These are phyloP conservation scores for Phyllosticta capitalensis DNA, from an alignment of 2,329 filamentous ascomycete genomes.

Conservation along the genomic window DNA sequence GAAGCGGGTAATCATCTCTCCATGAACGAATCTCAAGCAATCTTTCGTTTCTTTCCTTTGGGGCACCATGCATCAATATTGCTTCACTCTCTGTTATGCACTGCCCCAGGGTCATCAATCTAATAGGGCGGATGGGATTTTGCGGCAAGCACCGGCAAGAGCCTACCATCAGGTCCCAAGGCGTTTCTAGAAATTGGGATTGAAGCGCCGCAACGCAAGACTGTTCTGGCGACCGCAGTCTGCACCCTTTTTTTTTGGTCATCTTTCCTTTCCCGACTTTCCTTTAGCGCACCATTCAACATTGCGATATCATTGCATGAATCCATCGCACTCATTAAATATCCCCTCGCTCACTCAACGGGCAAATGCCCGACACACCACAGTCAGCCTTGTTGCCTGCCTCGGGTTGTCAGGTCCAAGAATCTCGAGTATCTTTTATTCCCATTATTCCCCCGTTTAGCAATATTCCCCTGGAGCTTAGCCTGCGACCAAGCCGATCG, in stretches of 20 bases:
- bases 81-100: background rate
- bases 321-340: background rate
- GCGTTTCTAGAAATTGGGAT: background rate
- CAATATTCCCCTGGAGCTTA: too few species aligned
- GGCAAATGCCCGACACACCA: background rate
- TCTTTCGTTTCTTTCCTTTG: background rate
- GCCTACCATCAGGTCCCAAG: background rate
- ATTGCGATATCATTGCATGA: background rate
- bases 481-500: too few species aligned
- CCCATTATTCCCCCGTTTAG: background rate
- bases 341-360: background rate
- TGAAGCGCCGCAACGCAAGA: background rate
- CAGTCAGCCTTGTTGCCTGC: background rate
- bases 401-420: background rate
- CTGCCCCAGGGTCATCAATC: background rate
- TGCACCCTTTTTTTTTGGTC: background rate
- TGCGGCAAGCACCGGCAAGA: background rate
- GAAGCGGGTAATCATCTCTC: background rate
- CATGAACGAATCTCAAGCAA: background rate
- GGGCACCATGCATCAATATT: background rate
- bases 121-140: background rate
- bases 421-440: background rate
- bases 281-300: background rate
- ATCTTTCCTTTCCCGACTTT: background rate
- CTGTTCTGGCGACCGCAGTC: background rate